phyloP scores from a whole-genome alignment of 345 rosid species.

The Syzygium jambos region DNA sequence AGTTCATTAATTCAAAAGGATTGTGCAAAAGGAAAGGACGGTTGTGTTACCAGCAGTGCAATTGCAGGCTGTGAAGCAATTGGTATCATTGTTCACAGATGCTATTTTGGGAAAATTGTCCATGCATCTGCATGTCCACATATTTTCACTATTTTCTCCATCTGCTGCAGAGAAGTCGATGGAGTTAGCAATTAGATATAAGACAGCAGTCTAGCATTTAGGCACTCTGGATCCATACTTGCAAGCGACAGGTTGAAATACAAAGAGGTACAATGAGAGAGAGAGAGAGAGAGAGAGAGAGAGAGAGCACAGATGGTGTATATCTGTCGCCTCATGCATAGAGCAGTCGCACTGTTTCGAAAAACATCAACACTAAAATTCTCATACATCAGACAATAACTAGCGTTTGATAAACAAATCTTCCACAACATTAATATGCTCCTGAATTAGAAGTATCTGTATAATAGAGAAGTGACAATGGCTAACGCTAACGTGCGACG shows the following conservation, averaged over 20 bases:
- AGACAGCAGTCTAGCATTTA: neutral
- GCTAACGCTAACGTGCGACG: neutral
- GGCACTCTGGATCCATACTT: neutral
- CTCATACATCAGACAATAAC: neutral
- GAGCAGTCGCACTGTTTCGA: neutral
- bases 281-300: neutral
- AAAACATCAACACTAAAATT: neutral
- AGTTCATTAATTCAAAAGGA: neutral
- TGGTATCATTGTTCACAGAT: slow-evolving; percentile 20
- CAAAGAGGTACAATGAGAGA: neutral
- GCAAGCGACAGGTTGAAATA: neutral
- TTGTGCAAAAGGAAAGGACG: neutral
- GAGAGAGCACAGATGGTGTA: neutral
- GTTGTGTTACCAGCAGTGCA: slow-evolving; percentile 68
- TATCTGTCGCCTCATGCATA: neutral
- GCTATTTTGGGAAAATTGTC: slow-evolving; percentile 60
- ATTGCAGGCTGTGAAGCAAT: slow-evolving; percentile 83
- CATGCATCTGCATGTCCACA: slow-evolving; percentile 70
- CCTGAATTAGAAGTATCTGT: neutral
- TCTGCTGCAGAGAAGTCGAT: slow-evolving; percentile 17
- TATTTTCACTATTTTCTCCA: slow-evolving; percentile 25
- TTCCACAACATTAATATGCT: neutral
- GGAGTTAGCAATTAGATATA: neutral
- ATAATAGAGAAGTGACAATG: neutral
- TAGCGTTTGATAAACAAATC: neutral